phyloP scores from a whole-genome alignment of 140 eudicot genomes.

The Flaveria floridana region DNA sequence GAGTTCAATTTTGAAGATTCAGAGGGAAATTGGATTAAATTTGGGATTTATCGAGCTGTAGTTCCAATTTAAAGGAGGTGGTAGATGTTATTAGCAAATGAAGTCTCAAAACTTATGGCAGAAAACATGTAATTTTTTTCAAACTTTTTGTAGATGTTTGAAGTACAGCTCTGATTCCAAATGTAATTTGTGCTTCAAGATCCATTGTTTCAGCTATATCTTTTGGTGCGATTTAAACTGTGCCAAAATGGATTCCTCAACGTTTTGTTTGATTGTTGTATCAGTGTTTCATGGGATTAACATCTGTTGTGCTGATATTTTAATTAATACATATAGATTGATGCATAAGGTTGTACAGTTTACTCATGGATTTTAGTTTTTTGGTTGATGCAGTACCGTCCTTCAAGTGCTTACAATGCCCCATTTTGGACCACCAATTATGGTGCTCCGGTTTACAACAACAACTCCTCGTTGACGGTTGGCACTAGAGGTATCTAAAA shows the following conservation, averaged over 20 bases:
- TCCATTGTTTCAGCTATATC: too few species aligned
- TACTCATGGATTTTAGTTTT: slow-evolving; percentile 1
- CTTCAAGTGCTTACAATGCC: slow-evolving; percentile 75
- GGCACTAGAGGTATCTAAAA: slow-evolving; percentile 65
- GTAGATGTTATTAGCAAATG: neutral
- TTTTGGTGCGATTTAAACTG: too few species aligned
- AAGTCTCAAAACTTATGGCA: neutral
- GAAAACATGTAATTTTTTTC: neutral
- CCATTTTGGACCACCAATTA: slow-evolving; percentile 78
- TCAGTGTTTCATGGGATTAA: neutral
- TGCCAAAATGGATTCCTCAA: neutral
- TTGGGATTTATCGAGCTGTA: neutral
- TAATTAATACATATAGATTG: neutral
- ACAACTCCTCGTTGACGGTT: slow-evolving; percentile 67
- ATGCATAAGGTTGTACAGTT: neutral
- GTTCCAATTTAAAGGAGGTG: slow-evolving; percentile 9
- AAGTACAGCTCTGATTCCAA: neutral
- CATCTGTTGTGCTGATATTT: slow-evolving; percentile 14
- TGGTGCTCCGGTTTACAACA: slow-evolving; percentile 82
- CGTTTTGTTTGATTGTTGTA: neutral
- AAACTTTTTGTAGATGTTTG: slow-evolving; percentile 2
- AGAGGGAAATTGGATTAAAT: slow-evolving; percentile 1
- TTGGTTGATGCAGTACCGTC: slow-evolving; percentile 63
- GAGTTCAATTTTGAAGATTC: neutral
- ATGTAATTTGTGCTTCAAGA: too few species aligned